Evolutionary conservation across 208 protist species (phyloP).

Genomic region (Leptomonas seymouri): DNA sequence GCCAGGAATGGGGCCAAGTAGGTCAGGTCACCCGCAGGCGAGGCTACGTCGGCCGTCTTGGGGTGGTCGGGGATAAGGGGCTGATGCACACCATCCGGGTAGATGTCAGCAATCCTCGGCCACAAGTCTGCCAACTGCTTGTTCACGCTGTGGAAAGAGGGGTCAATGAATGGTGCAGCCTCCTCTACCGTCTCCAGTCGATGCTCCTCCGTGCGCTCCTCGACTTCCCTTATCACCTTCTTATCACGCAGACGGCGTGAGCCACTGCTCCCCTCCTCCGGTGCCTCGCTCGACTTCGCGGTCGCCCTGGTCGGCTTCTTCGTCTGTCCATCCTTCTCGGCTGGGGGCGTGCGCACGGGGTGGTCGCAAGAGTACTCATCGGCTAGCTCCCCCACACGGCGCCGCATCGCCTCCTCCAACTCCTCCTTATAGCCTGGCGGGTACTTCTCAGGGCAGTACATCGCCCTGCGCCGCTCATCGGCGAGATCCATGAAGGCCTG

Average conservation of each 20-base stretch:
- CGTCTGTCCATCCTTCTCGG: background rate
- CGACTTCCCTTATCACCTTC: conserved; percentile 18
- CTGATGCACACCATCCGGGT: conserved; percentile 70
- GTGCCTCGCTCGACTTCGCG: background rate
- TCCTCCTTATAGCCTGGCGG: conserved; percentile 18
- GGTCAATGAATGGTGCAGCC: conserved; percentile 32
- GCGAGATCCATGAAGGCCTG: conserved; percentile 54
- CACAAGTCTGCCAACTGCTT: conserved; percentile 70
- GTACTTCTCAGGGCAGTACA: conserved; percentile 15
- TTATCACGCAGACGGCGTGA: conserved; percentile 16
- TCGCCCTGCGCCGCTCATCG: conserved; percentile 35
- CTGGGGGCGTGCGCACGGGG: background rate
- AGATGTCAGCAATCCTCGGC: conserved; percentile 75
- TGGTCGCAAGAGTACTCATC: conserved; percentile 24
- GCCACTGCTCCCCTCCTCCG: background rate
- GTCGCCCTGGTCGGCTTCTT: conserved; percentile 8
- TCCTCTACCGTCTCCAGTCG: conserved; percentile 24
- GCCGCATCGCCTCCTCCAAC: conserved; percentile 24
- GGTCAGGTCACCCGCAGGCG: conserved; percentile 48
- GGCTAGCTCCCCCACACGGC: conserved; percentile 21
- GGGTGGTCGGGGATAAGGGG: conserved; percentile 56
- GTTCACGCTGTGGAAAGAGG: conserved; percentile 75
- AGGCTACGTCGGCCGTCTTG: conserved; percentile 51
- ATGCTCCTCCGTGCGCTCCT: conserved; percentile 27
- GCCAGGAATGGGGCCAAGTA: conserved; percentile 83